A percentile compares a stretch with the other conserved stretches of the same genome.
phyloP scores from a whole-genome alignment of 495 filamentous ascomycete genomes.

The Trichoderma erinaceum region DNA sequence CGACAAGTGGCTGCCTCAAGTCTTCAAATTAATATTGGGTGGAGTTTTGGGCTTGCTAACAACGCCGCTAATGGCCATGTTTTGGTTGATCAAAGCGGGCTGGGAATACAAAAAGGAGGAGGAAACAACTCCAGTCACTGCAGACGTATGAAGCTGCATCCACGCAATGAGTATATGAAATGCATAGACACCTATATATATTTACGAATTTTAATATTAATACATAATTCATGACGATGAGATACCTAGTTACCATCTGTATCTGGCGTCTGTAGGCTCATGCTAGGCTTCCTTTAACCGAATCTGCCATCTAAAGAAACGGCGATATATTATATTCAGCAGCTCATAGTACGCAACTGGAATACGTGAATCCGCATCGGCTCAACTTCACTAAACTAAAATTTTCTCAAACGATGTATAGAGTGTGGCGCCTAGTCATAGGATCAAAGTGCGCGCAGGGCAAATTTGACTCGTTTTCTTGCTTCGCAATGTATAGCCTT shows the following conservation, averaged over 20 bases:
- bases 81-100: constrained; percentile 37
- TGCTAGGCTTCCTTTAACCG: background rate
- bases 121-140: too few species aligned
- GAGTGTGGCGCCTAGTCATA: background rate
- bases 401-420: background rate
- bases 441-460: background rate
- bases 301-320: too few species aligned
- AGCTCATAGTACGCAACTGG: too few species aligned
- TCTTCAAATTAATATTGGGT: constrained; percentile 40
- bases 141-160: background rate
- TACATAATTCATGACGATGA: background rate
- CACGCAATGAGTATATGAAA: background rate
- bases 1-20: constrained; percentile 34
- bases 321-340: too few species aligned
- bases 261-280: too few species aligned
- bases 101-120: constrained; percentile 25
- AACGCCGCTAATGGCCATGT: constrained; percentile 35
- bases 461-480: background rate
- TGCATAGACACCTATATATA: background rate
- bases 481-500: background rate
- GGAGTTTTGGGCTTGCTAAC: constrained; percentile 32
- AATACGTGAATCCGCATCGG: too few species aligned
- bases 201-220: background rate
- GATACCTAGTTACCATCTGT: too few species aligned
- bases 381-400: too few species aligned